phyloP scores from a whole-genome alignment of 148 eudicot genomes.

The Pouteria glomerata region DNA sequence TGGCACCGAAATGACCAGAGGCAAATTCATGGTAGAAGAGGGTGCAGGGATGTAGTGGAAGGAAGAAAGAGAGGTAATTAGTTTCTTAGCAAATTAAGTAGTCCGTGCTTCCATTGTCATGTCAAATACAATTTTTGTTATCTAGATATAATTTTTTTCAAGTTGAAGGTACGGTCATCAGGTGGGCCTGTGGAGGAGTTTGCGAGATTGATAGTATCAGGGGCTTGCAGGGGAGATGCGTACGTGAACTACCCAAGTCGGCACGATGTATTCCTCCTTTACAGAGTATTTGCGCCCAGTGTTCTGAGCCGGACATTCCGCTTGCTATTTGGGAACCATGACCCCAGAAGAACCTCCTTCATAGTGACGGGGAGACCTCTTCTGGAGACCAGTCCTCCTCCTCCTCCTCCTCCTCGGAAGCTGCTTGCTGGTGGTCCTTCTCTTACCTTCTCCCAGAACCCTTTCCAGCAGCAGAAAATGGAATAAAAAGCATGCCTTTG shows the following conservation, averaged over 20 bases:
- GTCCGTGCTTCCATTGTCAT: neutral
- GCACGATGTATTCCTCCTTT: conserved; percentile 69
- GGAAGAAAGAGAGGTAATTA: conserved; percentile 92
- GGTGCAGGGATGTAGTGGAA: conserved; percentile 91
- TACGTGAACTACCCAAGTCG: conserved; percentile 88
- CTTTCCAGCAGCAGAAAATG: conserved; percentile 18
- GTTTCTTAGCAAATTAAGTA: neutral
- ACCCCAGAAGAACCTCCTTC: conserved; percentile 36
- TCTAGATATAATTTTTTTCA: neutral
- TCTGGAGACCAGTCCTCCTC: conserved; percentile 33
- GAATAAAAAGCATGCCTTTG: conserved; percentile 7
- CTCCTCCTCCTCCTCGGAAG: conserved; percentile 29
- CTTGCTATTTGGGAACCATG: conserved; percentile 39
- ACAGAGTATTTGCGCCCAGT: conserved; percentile 67
- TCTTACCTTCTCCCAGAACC: conserved; percentile 13
- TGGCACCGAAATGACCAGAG: conserved; percentile 58
- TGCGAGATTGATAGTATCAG: conserved; percentile 66
- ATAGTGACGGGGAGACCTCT: conserved; percentile 62
- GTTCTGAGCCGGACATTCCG: conserved; percentile 70
- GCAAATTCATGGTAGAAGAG: conserved; percentile 67
- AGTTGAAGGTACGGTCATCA: conserved; percentile 51
- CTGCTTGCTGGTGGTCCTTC: conserved; percentile 11
- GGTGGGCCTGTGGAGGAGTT: conserved; percentile 54
- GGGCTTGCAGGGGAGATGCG: conserved; percentile 73
- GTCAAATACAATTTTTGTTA: neutral